phyloP scores from a whole-genome alignment of 192 early-diverging fungal genomes.

The Entophlyctis helioformis region DNA sequence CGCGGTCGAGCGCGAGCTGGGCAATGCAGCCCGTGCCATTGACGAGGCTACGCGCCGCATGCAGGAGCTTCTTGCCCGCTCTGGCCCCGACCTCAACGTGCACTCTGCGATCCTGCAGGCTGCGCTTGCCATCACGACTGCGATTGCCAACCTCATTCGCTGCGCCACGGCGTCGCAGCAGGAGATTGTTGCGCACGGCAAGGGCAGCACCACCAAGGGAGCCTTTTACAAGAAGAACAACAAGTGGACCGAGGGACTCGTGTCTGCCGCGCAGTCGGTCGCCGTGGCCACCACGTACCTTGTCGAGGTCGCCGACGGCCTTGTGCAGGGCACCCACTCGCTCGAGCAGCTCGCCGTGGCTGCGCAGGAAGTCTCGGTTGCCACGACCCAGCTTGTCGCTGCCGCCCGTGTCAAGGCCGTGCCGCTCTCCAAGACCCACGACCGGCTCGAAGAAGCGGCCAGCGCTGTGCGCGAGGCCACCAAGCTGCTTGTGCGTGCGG shows the following conservation, averaged over 20 bases:
- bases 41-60: slow-evolving; percentile 78
- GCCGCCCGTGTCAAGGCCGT: slow-evolving; percentile 91
- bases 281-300: slow-evolving; percentile 84
- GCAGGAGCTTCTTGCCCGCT: slow-evolving; percentile 67
- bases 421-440: slow-evolving; percentile 86
- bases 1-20: slow-evolving; percentile 89
- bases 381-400: slow-evolving; percentile 92
- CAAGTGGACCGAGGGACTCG: slow-evolving; percentile 98
- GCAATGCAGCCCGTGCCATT: slow-evolving; percentile 79
- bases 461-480: slow-evolving; percentile 87
- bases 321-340: slow-evolving; percentile 77
- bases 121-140: slow-evolving; percentile 86
- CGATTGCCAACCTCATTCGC: slow-evolving; percentile 86
- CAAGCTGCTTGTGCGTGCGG: slow-evolving; percentile 81
- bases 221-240: slow-evolving; percentile 99
- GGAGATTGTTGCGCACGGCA: slow-evolving; percentile 91
- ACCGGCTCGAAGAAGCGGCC: slow-evolving; percentile 84
- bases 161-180: slow-evolving; percentile 91
- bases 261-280: slow-evolving; percentile 91
- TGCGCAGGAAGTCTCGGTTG: slow-evolving; percentile 89
- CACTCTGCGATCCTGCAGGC: slow-evolving; percentile 81
- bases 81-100: slow-evolving; percentile 72
- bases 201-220: slow-evolving; percentile 61
- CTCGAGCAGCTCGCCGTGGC: slow-evolving; percentile 97
- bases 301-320: slow-evolving; percentile 92